Conservation (phyloP, 371 early-diverging fungal species). For the Nosema muscidifuracis region DNA sequence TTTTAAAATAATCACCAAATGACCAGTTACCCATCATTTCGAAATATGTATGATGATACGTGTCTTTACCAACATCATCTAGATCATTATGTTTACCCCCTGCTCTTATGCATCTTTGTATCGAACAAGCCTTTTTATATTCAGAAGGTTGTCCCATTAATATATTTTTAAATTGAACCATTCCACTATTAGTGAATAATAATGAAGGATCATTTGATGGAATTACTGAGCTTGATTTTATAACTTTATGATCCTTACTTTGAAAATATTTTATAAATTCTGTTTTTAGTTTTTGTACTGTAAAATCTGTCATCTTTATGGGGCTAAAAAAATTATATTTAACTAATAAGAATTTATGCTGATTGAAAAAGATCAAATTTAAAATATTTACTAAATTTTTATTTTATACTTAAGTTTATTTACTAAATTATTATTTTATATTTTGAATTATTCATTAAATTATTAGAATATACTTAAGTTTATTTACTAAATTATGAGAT, state of each 20-base stretch:
- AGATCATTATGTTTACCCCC: constrained; percentile 99
- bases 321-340: constrained; percentile 2
- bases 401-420: no score
- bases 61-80: constrained; percentile 98
- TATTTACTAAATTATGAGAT: no score
- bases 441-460: no score
- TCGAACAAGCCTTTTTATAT: constrained; percentile 83
- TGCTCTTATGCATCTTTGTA: constrained; percentile 66
- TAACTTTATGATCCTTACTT: constrained; percentile 71
- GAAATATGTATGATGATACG: constrained; percentile 99
- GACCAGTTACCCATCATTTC: constrained; percentile 99
- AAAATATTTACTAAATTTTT: no score
- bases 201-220: constrained; percentile 93
- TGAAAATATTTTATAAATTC: constrained; percentile 83
- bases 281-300: constrained; percentile 53
- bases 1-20: constrained; percentile 98
- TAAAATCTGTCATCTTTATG: constrained; percentile 33
- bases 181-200: constrained; percentile 96
- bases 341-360: no score
- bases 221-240: constrained; percentile 80
- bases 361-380: no score
- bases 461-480: no score
- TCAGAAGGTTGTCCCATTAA: constrained; percentile 85
- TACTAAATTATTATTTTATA: no score
- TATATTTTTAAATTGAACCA: constrained; percentile 98